A percentile compares a stretch with the other conserved stretches of the same genome.
Conservation (phyloP, 176 grass and related monocot genomes). For the Avena sativa region DNA sequence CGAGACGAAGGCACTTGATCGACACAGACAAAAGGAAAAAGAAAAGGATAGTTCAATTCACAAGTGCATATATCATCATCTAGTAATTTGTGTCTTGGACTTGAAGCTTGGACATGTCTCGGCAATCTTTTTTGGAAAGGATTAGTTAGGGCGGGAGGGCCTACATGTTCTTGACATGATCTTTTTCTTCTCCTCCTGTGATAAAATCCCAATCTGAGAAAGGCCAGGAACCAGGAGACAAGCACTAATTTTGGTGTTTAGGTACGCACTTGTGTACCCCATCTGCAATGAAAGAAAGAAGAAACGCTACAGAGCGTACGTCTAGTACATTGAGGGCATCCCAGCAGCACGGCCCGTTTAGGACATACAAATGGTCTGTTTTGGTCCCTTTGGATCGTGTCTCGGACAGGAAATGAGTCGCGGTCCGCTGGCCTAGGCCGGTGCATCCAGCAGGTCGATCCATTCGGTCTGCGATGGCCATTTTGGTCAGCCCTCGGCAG, state of each 20-base stretch:
- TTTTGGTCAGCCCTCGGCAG: too few species aligned
- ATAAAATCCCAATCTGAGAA: conserved; percentile 2
- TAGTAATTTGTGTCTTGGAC: conserved; percentile 35
- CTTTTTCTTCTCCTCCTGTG: not conserved
- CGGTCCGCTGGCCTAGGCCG: too few species aligned
- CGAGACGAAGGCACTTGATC: conserved; percentile 31
- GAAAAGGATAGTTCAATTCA: too few species aligned
- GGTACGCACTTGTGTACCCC: conserved; percentile 26
- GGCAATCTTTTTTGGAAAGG: conserved; percentile 22
- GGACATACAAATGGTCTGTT: too few species aligned
- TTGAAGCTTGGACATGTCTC: conserved; percentile 36
- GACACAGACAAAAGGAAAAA: too few species aligned
- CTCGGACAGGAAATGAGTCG: too few species aligned
- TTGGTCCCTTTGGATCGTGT: too few species aligned
- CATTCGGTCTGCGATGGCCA: too few species aligned
- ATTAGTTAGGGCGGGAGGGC: not conserved
- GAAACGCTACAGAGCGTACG: not conserved
- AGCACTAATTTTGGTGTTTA: conserved; percentile 42
- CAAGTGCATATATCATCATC: too few species aligned
- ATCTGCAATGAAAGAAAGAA: conserved; percentile 17
- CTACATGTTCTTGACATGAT: conserved; percentile 32
- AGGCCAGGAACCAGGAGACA: conserved; percentile 35
- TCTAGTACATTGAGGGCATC: not conserved
- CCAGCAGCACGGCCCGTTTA: too few species aligned
- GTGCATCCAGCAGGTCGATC: too few species aligned